These are phyloP conservation scores for Lachnellula cervina DNA, from an alignment of 2,329 filamentous ascomycete species.

Conservation along the genomic window DNA sequence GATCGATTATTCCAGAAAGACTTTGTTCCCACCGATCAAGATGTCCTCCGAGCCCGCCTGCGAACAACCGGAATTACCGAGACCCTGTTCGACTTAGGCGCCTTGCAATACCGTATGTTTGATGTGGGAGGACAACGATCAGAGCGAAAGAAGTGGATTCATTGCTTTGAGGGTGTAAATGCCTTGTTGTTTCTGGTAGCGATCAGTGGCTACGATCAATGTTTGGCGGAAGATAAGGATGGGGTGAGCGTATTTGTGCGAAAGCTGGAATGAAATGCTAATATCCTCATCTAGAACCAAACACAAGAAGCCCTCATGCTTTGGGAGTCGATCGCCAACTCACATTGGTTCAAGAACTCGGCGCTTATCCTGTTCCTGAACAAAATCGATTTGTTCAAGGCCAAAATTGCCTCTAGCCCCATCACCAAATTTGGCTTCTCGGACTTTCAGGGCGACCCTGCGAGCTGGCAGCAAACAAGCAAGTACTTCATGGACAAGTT, in stretches of 20 bases:
- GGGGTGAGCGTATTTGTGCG: constrained; percentile 57
- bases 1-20: constrained; percentile 70
- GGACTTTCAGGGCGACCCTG: constrained; percentile 68
- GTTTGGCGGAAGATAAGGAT: constrained; percentile 91
- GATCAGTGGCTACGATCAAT: constrained; percentile 95
- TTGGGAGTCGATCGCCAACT: constrained; percentile 81
- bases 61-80: constrained; percentile 95
- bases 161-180: constrained; percentile 75
- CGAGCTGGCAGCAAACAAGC: constrained; percentile 68
- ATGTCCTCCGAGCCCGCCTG: constrained; percentile 84
- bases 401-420: constrained; percentile 66
- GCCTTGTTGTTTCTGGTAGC: constrained; percentile 90
- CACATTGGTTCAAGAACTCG: constrained; percentile 79
- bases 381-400: constrained; percentile 82
- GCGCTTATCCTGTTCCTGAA: constrained; percentile 81
- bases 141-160: constrained; percentile 75
- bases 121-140: constrained; percentile 71
- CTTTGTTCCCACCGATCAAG: constrained; percentile 89
- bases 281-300: constrained; percentile 60
- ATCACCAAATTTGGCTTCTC: constrained; percentile 72
- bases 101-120: constrained; percentile 91
- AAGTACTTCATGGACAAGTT: constrained; percentile 83
- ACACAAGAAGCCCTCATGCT: constrained; percentile 87
- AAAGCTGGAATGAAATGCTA: constrained; percentile 12
- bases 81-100: constrained; percentile 85